These are phyloP conservation scores for Chlamydomonas eustigma DNA, from an alignment of 139 green algal genomes.

Conservation along the genomic window DNA sequence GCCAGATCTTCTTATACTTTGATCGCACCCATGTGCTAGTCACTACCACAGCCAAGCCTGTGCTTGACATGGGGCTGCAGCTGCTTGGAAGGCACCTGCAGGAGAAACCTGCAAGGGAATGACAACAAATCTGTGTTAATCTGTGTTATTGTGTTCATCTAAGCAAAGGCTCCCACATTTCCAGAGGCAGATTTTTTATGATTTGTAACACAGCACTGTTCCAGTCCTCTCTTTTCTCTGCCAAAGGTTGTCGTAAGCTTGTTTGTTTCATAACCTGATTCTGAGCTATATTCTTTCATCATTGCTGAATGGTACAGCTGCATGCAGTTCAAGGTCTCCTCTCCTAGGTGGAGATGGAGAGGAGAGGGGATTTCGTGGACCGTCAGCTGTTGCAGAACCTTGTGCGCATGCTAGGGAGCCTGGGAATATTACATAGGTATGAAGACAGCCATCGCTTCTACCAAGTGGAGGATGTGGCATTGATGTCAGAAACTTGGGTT, in stretches of 20 bases:
- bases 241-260: too few species aligned
- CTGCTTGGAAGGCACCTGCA: conserved; percentile 80
- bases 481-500: conserved; percentile 64
- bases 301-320: conserved; percentile 67
- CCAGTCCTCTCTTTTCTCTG: too few species aligned
- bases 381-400: conserved; percentile 66
- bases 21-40: conserved; percentile 90
- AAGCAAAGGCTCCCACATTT: too few species aligned
- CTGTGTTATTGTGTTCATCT: too few species aligned
- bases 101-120: conserved; percentile 29
- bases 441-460: conserved; percentile 47
- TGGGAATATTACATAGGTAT: conserved; percentile 87
- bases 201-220: too few species aligned
- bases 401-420: conserved; percentile 63
- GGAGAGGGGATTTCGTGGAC: conserved; percentile 74
- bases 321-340: conserved; percentile 66
- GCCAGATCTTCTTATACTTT: conserved; percentile 95
- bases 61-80: conserved; percentile 93
- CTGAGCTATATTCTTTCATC: too few species aligned
- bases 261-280: too few species aligned
- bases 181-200: too few species aligned
- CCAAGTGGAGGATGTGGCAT: conserved; percentile 55
- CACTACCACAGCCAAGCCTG: conserved; percentile 49
- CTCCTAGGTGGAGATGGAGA: conserved; percentile 65
- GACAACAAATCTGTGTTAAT: too few species aligned